Evolutionary conservation across 139 green algal genomes (phyloP), one percentile per base, ranked within the genome.

Genomic region (Chlamydomonas applanata): DNA sequence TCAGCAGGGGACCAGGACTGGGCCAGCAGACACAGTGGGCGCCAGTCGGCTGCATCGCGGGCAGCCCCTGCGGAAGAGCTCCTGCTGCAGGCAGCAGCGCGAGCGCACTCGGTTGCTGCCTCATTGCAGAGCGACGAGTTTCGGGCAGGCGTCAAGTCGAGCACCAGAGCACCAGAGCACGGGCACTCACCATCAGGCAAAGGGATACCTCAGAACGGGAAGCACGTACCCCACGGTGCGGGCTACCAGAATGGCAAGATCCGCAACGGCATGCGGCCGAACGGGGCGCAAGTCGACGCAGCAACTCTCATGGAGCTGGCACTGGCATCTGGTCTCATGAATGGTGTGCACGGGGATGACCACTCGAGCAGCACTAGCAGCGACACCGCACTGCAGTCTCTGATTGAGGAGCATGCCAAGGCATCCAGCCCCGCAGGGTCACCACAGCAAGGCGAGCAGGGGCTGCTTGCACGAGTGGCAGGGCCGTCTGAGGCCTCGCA

Each of bases 201-300:
- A 66, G 59, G 59, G 40, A 49, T 49, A 49, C 40, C 40, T 49
- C 40, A 49, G 40, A 49, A 49, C 40, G 40, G 40, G 40, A 49
- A 49, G 40, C 40, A 49, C 40, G 40, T 7, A 11, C 40, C 22
- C n/a, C 59, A 40, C n/a, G 59, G 11, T 22, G 22, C 59, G n/a
- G 59, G 29, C n/a, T 40, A 40, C 59, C 59, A 66, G 59, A 66
- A 66, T 66, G 59, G 59, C 24, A 66, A 66, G 59, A 25, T 66
- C 22, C 29, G 25, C n/a, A 66, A 66, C 59, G 59, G 59, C n/a
- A 35, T 66, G 59, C 29, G 29, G 2, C 11, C 59, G 16, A 40
- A 66, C 11, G 59, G 59, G 11, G 59, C 9, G 3, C n/a, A 30
- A 3, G n/a, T 66, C 2, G n/a, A 19, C 16, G 59, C 59, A 11